Percentiles rank a stretch among this genome's conserved stretches.
These are phyloP conservation scores for Flaveria sonorensis DNA, from an alignment of 129 eudicot genomes.

Conservation along the genomic window DNA sequence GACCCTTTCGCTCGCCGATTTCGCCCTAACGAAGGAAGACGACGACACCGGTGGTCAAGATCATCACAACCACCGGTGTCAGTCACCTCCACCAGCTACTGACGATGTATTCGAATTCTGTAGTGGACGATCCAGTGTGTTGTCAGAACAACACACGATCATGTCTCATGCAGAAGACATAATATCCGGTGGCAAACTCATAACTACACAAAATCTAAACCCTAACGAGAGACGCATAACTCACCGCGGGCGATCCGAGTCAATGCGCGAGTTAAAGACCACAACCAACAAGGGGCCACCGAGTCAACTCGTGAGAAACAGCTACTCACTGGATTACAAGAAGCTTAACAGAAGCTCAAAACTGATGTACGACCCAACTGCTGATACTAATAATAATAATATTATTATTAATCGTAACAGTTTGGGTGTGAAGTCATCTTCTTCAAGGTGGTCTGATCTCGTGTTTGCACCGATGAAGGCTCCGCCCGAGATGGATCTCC, in stretches of 20 bases:
- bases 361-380: conserved; percentile 29
- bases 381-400: conserved; percentile 15
- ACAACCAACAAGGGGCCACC: conserved; percentile 7
- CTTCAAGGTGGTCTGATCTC: conserved; percentile 53
- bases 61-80: background rate
- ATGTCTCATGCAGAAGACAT: conserved; percentile 80
- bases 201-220: conserved; percentile 41
- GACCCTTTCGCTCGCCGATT: conserved; percentile 57
- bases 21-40: conserved; percentile 39
- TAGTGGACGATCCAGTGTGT: conserved; percentile 30
- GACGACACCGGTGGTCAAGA: conserved; percentile 13
- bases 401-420: conserved; percentile 26
- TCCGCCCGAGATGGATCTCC: conserved; percentile 67
- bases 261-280: conserved; percentile 45
- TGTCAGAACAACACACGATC: conserved; percentile 22
- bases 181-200: conserved; percentile 60
- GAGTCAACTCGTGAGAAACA: conserved; percentile 40
- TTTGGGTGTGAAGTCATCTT: conserved; percentile 37
- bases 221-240: background rate
- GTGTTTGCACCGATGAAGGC: conserved; percentile 53
- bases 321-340: conserved; percentile 52
- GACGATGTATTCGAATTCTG: conserved; percentile 62
- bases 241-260: conserved; percentile 43
- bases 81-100: conserved; percentile 27
- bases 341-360: conserved; percentile 42